Evolutionary conservation across 768 basidiomycete genomes (phyloP).

Genomic region (Rhizopogon rudus): DNA sequence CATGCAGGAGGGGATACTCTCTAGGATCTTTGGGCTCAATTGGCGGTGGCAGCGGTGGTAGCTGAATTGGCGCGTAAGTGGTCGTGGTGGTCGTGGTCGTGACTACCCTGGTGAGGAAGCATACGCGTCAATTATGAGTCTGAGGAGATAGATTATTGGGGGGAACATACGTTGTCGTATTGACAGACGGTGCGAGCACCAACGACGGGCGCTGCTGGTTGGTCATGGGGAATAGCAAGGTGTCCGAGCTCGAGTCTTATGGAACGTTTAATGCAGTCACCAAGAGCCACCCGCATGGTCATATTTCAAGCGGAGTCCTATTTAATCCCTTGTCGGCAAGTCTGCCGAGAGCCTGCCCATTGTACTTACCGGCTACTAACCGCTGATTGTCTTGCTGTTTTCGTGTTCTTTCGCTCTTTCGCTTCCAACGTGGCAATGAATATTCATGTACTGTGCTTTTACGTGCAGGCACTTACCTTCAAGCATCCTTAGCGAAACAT

Average conservation of each 20-base stretch:
- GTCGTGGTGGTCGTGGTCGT: slow-evolving; percentile 92
- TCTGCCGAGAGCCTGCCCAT: slow-evolving; percentile 10
- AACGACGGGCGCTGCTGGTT: slow-evolving; percentile 61
- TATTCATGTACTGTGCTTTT: too few species aligned
- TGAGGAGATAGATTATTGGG: not conserved
- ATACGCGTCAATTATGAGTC: slow-evolving; percentile 17
- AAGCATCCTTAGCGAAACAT: too few species aligned
- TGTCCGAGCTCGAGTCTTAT: slow-evolving; percentile 13
- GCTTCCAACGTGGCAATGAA: not conserved
- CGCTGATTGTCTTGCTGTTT: not conserved
- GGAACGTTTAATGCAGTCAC: slow-evolving; percentile 18
- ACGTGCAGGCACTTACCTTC: too few species aligned
- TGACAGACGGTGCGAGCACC: slow-evolving; percentile 75
- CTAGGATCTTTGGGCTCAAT: slow-evolving; percentile 73
- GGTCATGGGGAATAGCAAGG: slow-evolving; percentile 46
- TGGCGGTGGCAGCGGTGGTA: slow-evolving; percentile 71
- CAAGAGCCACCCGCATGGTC: slow-evolving; percentile 26
- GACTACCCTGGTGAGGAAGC: slow-evolving; percentile 54
- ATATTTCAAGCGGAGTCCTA: slow-evolving; percentile 21
- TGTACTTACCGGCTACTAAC: not conserved
- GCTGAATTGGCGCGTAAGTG: slow-evolving; percentile 81
- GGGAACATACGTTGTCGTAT: slow-evolving; percentile 71
- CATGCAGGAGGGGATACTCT: slow-evolving; percentile 72
- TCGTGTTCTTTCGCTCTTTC: not conserved
- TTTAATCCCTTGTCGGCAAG: slow-evolving; percentile 14